A percentile compares a stretch with the other conserved stretches of the same genome.
phyloP scores from a whole-genome alignment of 257 asterid species.

The Penstemon newberryi region DNA sequence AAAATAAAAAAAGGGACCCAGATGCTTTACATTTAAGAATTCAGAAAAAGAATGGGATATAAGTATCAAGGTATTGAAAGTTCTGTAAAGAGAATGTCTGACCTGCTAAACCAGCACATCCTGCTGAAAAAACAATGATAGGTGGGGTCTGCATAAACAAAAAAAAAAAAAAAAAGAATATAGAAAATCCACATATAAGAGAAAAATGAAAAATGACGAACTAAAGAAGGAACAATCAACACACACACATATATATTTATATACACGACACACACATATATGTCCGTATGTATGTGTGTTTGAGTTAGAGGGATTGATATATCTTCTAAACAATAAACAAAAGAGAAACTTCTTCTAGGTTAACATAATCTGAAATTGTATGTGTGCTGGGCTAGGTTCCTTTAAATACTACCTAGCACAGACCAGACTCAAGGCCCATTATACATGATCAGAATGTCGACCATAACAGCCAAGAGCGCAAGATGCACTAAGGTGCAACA shows the following conservation, averaged over 20 bases:
- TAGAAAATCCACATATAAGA: slow-evolving; percentile 19
- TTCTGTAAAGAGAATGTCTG: slow-evolving; percentile 27
- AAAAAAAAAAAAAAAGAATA: slow-evolving; percentile 18
- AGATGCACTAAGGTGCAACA: too few relatives aligned
- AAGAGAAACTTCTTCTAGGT: too few relatives aligned
- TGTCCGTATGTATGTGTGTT: too few relatives aligned
- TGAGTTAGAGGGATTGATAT: too few relatives aligned
- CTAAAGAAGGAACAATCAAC: neutral
- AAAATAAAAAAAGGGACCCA: neutral
- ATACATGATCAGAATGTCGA: too few relatives aligned
- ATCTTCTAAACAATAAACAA: too few relatives aligned
- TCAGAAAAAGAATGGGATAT: neutral
- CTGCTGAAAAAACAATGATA: slow-evolving; percentile 82
- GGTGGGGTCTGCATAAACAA: slow-evolving; percentile 72
- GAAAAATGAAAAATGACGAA: neutral
- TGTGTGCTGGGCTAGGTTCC: too few relatives aligned
- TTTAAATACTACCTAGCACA: too few relatives aligned
- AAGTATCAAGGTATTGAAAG: slow-evolving; percentile 13
- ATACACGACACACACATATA: neutral
- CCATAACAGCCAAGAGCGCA: too few relatives aligned
- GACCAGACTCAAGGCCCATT: too few relatives aligned
- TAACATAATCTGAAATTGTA: too few relatives aligned
- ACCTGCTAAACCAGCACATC: slow-evolving; percentile 93
- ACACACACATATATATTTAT: neutral
- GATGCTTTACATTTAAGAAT: slow-evolving; percentile 12